Evolutionary conservation across 2,329 filamentous ascomycete species (phyloP), one percentile per base, ranked within the genome.

Genomic region (Hypoxylon sp.): DNA sequence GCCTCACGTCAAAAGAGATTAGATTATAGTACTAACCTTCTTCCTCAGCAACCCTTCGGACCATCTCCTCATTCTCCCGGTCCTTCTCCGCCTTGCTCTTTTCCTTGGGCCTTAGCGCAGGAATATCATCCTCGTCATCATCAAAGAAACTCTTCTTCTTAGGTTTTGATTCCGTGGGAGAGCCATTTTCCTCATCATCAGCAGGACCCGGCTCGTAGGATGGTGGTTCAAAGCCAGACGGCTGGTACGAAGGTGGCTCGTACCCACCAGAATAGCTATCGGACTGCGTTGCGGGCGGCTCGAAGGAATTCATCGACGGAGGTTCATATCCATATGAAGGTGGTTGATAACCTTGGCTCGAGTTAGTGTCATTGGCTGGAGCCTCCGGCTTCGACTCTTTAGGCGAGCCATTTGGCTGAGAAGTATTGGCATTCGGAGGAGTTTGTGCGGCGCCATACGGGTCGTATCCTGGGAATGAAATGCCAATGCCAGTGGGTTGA

Each of bases 91-190:
- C 81, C 76, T 90, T 89, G 1, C 80, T 85, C 76, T 91, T 90
- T 27, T 83, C 85, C 68, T 82, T 81, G 1, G 86, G 81, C 43
- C 77, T 82, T 45, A 81, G 68, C 5, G 81, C 81, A 30, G 88
- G 82, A 45, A 91, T 85, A 63, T 91, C 88, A 68, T 90, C 89
- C 23, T 93, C 91, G 27, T 95, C 92, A 69, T 95, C 91, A 74
- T 95, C 90, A 86, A 96, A 92, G 73, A 93, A 89, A 21, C 87
- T 88, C 77, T 91, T 94, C 81, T 92, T 92, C 79, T 92, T 92
- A 0, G 85, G 83, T 71, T 87, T 90, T 5, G 85, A 82, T 8
- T 82, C 81, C 23, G 83, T 78, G 11, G 85, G 82, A 1, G 81
- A 81, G 5, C 79, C 78, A 2, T 76, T 78, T 6, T 85, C 83